Percentiles rank a stretch among this genome's conserved stretches.
Evolutionary conservation across 306 rosid genomes (phyloP).

Genomic region (Lithocarpus polystachyus): DNA sequence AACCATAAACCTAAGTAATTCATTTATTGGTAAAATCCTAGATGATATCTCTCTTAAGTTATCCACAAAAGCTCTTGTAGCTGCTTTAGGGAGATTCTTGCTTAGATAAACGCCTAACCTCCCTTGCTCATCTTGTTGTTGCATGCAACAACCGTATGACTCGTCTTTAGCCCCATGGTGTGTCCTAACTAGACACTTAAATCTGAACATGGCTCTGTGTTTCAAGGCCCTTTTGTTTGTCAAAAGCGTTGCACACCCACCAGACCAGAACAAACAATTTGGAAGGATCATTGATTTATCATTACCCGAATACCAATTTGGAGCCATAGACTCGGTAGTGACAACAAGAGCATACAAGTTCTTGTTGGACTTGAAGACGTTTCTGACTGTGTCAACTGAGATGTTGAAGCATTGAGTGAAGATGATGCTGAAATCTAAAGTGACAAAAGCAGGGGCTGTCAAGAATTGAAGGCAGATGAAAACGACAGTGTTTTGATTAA

Average conservation of each 20-base stretch:
- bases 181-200: conserved; percentile 63
- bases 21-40: conserved; percentile 60
- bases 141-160: conserved; percentile 62
- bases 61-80: conserved; percentile 77
- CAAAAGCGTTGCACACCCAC: conserved; percentile 64
- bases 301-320: conserved; percentile 82
- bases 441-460: no score
- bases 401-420: no score
- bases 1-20: conserved; percentile 46
- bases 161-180: conserved; percentile 83
- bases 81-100: conserved; percentile 74
- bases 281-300: conserved; percentile 73
- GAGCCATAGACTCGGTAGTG: conserved; percentile 70
- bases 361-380: conserved; percentile 45
- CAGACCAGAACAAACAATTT: conserved; percentile 65
- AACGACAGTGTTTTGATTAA: no score
- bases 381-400: conserved; percentile 51
- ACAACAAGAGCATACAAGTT: conserved; percentile 61
- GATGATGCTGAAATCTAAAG: no score
- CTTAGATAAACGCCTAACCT: conserved; percentile 51
- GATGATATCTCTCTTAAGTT: conserved; percentile 61
- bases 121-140: conserved; percentile 67
- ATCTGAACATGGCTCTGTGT: conserved; percentile 36
- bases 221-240: conserved; percentile 54
- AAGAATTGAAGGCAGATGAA: no score